Evolutionary conservation across 345 rosid species (phyloP).

Genomic region (Gossypium thurberi): DNA sequence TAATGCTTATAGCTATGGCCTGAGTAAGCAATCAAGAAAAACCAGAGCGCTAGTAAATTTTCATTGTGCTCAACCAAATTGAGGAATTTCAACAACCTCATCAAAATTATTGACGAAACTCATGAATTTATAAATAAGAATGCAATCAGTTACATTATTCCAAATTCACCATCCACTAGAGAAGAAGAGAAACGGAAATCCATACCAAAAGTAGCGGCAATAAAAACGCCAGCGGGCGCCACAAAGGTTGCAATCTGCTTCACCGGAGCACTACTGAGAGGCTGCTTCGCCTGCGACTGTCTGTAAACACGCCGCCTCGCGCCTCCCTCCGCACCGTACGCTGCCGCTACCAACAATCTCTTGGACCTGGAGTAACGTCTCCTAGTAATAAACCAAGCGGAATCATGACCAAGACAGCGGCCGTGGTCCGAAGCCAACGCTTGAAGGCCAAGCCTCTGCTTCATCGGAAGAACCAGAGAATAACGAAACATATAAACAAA

Average conservation of each 20-base stretch:
- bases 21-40: not conserved
- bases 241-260: slow-evolving; percentile 54
- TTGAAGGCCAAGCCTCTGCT: slow-evolving; percentile 19
- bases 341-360: slow-evolving; percentile 43
- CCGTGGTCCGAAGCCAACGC: slow-evolving; percentile 17
- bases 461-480: slow-evolving; percentile 9
- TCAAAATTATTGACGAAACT: not conserved
- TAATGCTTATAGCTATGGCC: not conserved
- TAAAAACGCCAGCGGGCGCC: slow-evolving; percentile 53
- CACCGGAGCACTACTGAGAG: slow-evolving; percentile 36
- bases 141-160: not conserved
- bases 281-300: slow-evolving; percentile 53
- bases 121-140: not conserved
- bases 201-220: slow-evolving; percentile 67
- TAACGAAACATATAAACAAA: not conserved
- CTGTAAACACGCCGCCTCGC: slow-evolving; percentile 50
- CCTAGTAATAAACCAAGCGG: slow-evolving; percentile 20
- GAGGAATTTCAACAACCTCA: not conserved
- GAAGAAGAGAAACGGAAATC: slow-evolving; percentile 3
- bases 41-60: not conserved
- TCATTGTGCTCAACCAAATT: not conserved
- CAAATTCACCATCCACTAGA: not conserved
- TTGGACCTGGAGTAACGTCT: slow-evolving; percentile 27
- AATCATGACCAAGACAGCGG: slow-evolving; percentile 17
- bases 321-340: slow-evolving; percentile 34